Evolutionary conservation across 805 yeast genomes (phyloP).

Genomic region (Geotrichum ghanense): DNA sequence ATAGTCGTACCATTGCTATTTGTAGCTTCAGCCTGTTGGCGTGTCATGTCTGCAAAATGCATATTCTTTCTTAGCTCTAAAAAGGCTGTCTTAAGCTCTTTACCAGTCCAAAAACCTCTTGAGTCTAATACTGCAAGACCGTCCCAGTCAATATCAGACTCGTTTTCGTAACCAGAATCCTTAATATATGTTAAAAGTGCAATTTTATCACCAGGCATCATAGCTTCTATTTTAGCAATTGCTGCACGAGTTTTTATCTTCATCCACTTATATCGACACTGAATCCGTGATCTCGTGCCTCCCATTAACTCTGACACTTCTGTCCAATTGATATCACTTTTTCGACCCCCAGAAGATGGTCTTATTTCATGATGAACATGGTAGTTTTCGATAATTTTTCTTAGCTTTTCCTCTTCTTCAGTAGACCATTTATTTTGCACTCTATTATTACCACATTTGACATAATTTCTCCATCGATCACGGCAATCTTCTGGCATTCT

Average conservation of each 20-base stretch:
- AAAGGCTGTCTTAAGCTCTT: slow-evolving; percentile 51
- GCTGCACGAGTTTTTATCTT: slow-evolving; percentile 59
- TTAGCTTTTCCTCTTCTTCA: slow-evolving; percentile 57
- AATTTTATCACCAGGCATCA: slow-evolving; percentile 36
- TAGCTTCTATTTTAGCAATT: slow-evolving; percentile 31
- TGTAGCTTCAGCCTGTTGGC: slow-evolving; percentile 41
- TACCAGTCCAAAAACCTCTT: slow-evolving; percentile 40
- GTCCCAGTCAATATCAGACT: slow-evolving; percentile 43
- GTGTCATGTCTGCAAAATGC: not conserved
- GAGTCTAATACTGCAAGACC: slow-evolving; percentile 37
- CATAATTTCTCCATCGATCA: slow-evolving; percentile 92
- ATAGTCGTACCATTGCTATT: slow-evolving; percentile 15
- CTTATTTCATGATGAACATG: slow-evolving; percentile 24
- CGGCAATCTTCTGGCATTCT: slow-evolving; percentile 98
- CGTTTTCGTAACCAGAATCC: slow-evolving; percentile 32
- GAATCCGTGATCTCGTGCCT: slow-evolving; percentile 81
- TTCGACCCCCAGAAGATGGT: slow-evolving; percentile 17
- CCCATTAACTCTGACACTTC: slow-evolving; percentile 81
- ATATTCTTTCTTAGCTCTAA: not conserved
- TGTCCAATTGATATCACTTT: slow-evolving; percentile 69
- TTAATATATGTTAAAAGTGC: slow-evolving; percentile 40
- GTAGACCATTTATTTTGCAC: slow-evolving; percentile 69
- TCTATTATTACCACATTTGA: slow-evolving; percentile 77
- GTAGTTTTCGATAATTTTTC: slow-evolving; percentile 42
- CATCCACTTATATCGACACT: slow-evolving; percentile 93